Evolutionary conservation across 2,329 filamentous ascomycete species (phyloP).

Genomic region (Colletotrichum higginsianum): DNA sequence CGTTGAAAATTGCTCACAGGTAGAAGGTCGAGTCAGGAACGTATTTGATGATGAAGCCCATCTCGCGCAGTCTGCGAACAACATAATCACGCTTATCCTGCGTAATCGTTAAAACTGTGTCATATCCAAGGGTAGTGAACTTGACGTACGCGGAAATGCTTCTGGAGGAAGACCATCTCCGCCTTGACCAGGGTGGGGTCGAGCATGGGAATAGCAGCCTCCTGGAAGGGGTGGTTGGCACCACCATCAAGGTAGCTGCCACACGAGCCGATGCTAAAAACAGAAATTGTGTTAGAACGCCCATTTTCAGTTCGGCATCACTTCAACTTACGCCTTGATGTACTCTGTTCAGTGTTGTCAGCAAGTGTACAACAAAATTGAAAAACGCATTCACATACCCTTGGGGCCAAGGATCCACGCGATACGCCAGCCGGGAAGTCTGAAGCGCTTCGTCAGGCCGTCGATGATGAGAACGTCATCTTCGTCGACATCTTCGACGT

Average conservation of each 20-base stretch:
- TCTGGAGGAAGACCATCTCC: slow-evolving; percentile 92
- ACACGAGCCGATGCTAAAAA: slow-evolving; percentile 81
- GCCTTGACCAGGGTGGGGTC: slow-evolving; percentile 83
- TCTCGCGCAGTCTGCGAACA: slow-evolving; percentile 81
- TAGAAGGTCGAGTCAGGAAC: slow-evolving; percentile 96
- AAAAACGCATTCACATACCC: slow-evolving; percentile 51
- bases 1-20: slow-evolving; percentile 70
- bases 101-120: slow-evolving; percentile 43
- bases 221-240: slow-evolving; percentile 95
- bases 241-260: slow-evolving; percentile 96
- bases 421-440: slow-evolving; percentile 95
- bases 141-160: slow-evolving; percentile 78
- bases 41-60: slow-evolving; percentile 89
- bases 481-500: slow-evolving; percentile 89
- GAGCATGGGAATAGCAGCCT: slow-evolving; percentile 94
- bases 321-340: slow-evolving; percentile 78
- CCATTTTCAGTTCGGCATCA: not conserved
- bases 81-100: slow-evolving; percentile 93
- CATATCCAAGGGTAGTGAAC: not conserved
- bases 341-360: slow-evolving; percentile 72
- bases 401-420: slow-evolving; percentile 97
- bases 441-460: slow-evolving; percentile 96
- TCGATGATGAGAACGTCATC: slow-evolving; percentile 96
- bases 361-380: not conserved
- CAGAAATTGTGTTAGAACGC: not conserved